These are phyloP conservation scores for Metschnikowia cubensis DNA, from an alignment of 805 yeast species.

Conservation along the genomic window DNA sequence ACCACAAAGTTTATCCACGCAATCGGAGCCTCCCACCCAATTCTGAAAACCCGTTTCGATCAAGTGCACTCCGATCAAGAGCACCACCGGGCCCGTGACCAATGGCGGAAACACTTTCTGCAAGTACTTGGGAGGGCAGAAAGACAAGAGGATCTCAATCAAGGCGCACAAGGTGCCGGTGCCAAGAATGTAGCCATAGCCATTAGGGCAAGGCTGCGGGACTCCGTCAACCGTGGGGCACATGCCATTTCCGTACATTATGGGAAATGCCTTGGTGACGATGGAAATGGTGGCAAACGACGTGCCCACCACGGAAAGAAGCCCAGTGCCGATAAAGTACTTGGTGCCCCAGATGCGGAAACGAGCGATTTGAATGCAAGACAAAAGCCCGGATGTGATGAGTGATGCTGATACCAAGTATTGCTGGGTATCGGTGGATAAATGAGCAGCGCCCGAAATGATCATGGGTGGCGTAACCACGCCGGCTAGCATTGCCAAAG, in stretches of 20 bases:
- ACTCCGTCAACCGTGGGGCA: slow-evolving; percentile 8
- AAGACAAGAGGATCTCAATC: slow-evolving; percentile 7
- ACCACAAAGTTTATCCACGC: slow-evolving; percentile 10
- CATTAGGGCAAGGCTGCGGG: slow-evolving; percentile 11
- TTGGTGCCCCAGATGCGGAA: slow-evolving; percentile 8
- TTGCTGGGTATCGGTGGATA: slow-evolving; percentile 3
- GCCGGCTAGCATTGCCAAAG: slow-evolving; percentile 16
- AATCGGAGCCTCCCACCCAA: slow-evolving; percentile 13
- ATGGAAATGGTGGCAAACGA: slow-evolving; percentile 12
- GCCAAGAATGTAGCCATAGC: slow-evolving; percentile 9
- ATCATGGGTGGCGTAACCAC: slow-evolving; percentile 13
- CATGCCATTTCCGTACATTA: slow-evolving; percentile 9
- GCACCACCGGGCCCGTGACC: slow-evolving; percentile 14
- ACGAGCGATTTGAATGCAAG: slow-evolving; percentile 10
- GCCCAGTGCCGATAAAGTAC: slow-evolving; percentile 13
- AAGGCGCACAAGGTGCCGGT: slow-evolving; percentile 9
- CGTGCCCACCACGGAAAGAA: slow-evolving; percentile 14
- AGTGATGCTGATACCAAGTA: slow-evolving; percentile 13
- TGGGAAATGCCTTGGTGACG: slow-evolving; percentile 9
- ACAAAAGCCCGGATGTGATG: slow-evolving; percentile 9
- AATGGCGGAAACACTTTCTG: slow-evolving; percentile 11
- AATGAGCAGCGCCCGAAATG: slow-evolving; percentile 8
- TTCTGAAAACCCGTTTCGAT: slow-evolving; percentile 10
- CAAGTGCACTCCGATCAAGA: slow-evolving; percentile 10
- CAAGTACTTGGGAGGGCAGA: slow-evolving; percentile 8